A percentile compares a stretch with the other conserved stretches of the same genome.
Conservation (phyloP, 108 stramenopile genomes). For the Cyclotella sp. region DNA sequence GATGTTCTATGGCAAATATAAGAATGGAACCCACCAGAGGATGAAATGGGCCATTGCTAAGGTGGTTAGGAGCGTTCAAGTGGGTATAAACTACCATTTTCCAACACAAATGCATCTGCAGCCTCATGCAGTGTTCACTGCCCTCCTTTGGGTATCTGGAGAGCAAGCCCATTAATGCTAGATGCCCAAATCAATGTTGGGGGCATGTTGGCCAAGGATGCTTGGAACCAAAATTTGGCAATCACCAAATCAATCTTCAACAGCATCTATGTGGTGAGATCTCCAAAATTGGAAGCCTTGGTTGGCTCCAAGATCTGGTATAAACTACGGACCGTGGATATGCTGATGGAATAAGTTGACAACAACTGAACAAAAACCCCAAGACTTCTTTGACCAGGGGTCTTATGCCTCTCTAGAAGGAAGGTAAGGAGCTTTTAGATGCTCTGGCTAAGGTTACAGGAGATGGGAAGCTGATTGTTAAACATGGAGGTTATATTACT, state of each 20-base stretch:
- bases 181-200: neutral
- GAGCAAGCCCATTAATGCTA: no score
- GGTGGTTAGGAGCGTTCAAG: no score
- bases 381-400: constrained; percentile 10
- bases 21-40: no score
- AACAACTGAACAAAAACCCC: constrained; percentile 1
- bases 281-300: neutral
- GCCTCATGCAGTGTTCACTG: no score
- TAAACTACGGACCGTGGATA: neutral
- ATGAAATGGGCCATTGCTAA: no score
- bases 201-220: constrained; percentile 1
- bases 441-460: no score
- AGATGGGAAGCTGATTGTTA: neutral
- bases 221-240: neutral
- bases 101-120: no score
- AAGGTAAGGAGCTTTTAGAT: neutral
- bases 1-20: no score
- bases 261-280: neutral
- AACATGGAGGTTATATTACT: neutral
- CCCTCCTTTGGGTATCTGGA: no score
- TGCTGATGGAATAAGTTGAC: neutral
- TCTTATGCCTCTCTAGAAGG: constrained; percentile 5
- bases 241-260: neutral
- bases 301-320: constrained; percentile 1
- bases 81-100: no score